phyloP scores from a whole-genome alignment of 2,329 filamentous ascomycete species.

The Pseudopithomyces maydicus region DNA sequence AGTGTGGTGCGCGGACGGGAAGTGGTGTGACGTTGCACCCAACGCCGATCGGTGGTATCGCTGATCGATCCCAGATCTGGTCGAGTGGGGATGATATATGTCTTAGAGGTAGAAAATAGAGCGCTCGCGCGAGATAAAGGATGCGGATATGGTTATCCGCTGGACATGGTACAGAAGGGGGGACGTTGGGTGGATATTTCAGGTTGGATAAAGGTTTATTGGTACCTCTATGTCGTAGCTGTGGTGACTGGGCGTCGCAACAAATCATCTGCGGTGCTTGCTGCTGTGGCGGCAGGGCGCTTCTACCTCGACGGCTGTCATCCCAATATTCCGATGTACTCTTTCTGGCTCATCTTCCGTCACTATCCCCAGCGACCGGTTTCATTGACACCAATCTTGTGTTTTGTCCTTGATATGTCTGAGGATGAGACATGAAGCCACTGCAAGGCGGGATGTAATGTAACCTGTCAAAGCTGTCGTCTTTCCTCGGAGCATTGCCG shows the following conservation, averaged over 20 bases:
- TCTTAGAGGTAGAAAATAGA: constrained; percentile 5
- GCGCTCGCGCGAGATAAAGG: neutral
- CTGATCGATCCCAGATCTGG: constrained; percentile 10
- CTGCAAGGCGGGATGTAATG: constrained; percentile 23
- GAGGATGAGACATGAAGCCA: constrained; percentile 17
- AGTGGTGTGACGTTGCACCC: constrained; percentile 15
- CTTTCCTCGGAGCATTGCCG: constrained; percentile 6
- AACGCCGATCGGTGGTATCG: constrained; percentile 9
- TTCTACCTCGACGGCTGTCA: constrained; percentile 3
- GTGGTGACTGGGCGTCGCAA: neutral
- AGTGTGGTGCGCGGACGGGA: constrained; percentile 1
- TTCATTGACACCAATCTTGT: constrained; percentile 6
- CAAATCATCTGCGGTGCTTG: constrained; percentile 5
- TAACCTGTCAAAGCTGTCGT: constrained; percentile 33
- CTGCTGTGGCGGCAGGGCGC: constrained; percentile 1
- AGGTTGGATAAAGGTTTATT: constrained; percentile 2
- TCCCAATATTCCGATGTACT: neutral
- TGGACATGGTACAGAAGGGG: neutral
- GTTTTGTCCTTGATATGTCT: constrained; percentile 12
- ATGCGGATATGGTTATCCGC: neutral
- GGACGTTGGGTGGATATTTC: neutral
- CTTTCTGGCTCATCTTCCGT: constrained; percentile 4
- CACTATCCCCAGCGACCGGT: neutral
- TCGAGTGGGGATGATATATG: constrained; percentile 11
- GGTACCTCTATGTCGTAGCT: constrained; percentile 4